phyloP scores from a whole-genome alignment of 129 eudicot genomes.

The Flaveria robusta region DNA sequence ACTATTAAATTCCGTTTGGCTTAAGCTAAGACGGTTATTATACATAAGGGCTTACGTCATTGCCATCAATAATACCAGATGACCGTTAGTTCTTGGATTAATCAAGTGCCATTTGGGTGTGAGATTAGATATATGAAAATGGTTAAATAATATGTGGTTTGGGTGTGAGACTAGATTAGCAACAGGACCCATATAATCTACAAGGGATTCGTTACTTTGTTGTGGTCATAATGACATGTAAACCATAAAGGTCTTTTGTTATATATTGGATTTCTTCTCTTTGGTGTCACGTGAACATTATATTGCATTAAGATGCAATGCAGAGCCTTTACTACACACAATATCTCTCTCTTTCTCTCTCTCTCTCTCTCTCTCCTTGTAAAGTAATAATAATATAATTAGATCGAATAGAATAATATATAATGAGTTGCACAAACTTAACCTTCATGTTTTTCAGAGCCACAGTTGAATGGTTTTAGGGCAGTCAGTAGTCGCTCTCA shows the following conservation, averaged over 20 bases:
- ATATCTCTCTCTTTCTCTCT: not conserved
- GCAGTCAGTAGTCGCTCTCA: conserved; percentile 50
- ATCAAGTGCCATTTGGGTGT: too few species aligned
- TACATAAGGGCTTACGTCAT: too few species aligned
- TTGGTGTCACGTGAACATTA: conserved; percentile 36
- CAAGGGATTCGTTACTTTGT: conserved; percentile 16
- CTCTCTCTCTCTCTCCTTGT: not conserved
- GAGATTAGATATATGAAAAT: too few species aligned
- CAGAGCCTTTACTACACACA: conserved; percentile 33
- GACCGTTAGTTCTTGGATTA: too few species aligned
- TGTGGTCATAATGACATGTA: conserved; percentile 17
- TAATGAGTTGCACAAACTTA: conserved; percentile 23
- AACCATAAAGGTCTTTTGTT: conserved; percentile 22
- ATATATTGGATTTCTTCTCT: conserved; percentile 28
- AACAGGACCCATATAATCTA: not conserved
- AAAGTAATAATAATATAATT: conserved; percentile 14
- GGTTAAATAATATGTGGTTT: too few species aligned
- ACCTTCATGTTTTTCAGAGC: conserved; percentile 58
- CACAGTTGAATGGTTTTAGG: conserved; percentile 52
- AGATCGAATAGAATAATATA: not conserved
- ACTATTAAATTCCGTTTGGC: too few species aligned
- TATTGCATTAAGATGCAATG: conserved; percentile 21
- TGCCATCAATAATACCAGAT: too few species aligned
- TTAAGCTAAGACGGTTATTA: too few species aligned
- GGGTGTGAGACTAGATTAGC: too few species aligned